These are phyloP conservation scores for Coffea canephora DNA, from an alignment of 257 asterid species.

Conservation along the genomic window DNA sequence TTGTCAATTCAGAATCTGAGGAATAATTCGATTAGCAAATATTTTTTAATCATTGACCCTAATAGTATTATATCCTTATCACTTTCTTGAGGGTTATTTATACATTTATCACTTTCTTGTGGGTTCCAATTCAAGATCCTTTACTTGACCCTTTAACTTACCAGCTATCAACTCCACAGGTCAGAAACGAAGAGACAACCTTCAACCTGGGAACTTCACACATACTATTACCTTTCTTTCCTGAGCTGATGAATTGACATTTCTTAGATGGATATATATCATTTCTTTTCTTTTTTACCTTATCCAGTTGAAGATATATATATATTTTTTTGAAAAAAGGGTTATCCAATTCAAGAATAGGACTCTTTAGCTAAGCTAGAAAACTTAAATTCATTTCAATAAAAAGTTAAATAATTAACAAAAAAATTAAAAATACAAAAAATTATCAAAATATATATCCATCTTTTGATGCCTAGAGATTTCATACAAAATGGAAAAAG, in stretches of 20 bases:
- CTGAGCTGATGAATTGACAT: background rate
- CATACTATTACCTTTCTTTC: background rate
- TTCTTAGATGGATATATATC: background rate
- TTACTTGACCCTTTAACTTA: background rate
- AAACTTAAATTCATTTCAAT: too few species aligned
- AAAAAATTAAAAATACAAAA: too few species aligned
- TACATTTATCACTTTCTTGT: too few species aligned
- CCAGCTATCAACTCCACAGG: too few species aligned
- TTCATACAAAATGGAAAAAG: background rate
- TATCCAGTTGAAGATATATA: too few species aligned
- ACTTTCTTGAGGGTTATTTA: background rate
- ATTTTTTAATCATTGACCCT: background rate
- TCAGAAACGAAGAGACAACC: background rate
- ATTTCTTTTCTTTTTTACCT: too few species aligned
- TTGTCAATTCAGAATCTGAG: background rate
- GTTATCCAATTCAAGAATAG: too few species aligned
- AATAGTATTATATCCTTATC: background rate
- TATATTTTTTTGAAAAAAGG: too few species aligned
- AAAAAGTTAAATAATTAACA: too few species aligned
- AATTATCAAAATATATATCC: too few species aligned
- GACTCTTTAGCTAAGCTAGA: too few species aligned
- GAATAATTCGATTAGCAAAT: background rate
- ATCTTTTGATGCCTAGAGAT: background rate
- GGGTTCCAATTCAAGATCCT: background rate
- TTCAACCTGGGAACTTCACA: background rate